A percentile compares a stretch with the other conserved stretches of the same genome.
These are phyloP conservation scores for Fusarium subglutinans DNA, from an alignment of 2,329 filamentous ascomycete species.

Conservation along the genomic window DNA sequence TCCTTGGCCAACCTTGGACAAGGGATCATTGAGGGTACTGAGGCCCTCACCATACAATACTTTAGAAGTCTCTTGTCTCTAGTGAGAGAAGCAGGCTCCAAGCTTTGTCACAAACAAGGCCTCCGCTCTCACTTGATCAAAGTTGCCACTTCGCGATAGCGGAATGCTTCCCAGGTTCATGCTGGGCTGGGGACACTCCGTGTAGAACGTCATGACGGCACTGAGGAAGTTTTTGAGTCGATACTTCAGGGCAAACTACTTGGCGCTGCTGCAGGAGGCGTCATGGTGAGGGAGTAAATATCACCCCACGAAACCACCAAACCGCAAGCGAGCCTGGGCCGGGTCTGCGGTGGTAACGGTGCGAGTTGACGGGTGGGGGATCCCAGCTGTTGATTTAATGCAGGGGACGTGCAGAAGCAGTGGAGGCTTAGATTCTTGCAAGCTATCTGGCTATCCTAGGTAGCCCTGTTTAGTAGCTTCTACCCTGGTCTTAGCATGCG, in stretches of 20 bases:
- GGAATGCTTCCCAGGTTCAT: conserved; percentile 12
- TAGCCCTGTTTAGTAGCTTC: background rate
- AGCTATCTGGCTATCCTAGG: background rate
- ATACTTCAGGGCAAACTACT: conserved; percentile 11
- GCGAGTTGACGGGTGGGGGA: conserved; percentile 34
- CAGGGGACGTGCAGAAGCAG: conserved; percentile 33
- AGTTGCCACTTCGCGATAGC: conserved; percentile 1
- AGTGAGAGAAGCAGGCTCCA: background rate
- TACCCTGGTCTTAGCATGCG: conserved; percentile 31
- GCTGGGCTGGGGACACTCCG: conserved; percentile 12
- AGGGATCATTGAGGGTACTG: background rate
- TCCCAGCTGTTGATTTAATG: conserved; percentile 37
- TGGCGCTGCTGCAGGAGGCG: conserved; percentile 27
- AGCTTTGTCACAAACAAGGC: conserved; percentile 13
- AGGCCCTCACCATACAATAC: background rate
- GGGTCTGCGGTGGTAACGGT: conserved; percentile 40
- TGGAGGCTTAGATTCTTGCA: conserved; percentile 25
- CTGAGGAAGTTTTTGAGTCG: conserved; percentile 1
- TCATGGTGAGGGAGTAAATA: conserved; percentile 39
- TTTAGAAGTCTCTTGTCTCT: background rate
- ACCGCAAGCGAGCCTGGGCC: conserved; percentile 38
- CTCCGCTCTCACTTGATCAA: conserved; percentile 21
- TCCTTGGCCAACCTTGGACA: background rate
- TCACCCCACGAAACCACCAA: conserved; percentile 42
- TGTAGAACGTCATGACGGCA: conserved; percentile 13